These are phyloP conservation scores for Zizania palustris DNA, from an alignment of 202 grass and related monocot genomes.

Conservation along the genomic window DNA sequence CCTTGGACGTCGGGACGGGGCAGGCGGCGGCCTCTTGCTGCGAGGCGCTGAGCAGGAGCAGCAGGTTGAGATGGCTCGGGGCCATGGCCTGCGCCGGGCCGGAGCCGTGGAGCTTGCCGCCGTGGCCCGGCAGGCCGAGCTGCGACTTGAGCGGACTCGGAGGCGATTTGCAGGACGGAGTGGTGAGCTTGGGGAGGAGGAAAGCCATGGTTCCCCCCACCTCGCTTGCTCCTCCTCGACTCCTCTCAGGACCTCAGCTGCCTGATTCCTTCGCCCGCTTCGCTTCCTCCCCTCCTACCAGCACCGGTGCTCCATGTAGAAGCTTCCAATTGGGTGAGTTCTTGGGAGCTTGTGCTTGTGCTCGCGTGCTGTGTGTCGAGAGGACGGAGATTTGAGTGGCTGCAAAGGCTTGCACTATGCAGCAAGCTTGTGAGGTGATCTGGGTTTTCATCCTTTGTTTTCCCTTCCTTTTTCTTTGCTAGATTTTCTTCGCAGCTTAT, in stretches of 20 bases:
- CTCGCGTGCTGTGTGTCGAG: no score
- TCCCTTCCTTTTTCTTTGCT: no score
- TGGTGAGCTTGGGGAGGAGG: no score
- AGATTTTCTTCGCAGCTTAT: no score
- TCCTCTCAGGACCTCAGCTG: no score
- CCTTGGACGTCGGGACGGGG: conserved; percentile 43
- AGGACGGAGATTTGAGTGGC: conserved; percentile 56
- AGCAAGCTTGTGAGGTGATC: conserved; percentile 1
- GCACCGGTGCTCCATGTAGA: conserved; percentile 43
- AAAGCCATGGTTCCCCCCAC: conserved; percentile 62
- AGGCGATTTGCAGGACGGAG: conserved; percentile 53
- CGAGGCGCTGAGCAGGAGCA: conserved; percentile 49
- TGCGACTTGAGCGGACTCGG: conserved; percentile 54
- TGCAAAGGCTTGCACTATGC: conserved; percentile 40
- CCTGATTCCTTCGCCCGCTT: no score
- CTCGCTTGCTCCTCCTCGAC: not conserved
- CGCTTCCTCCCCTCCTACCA: conserved; percentile 28
- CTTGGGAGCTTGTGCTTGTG: conserved; percentile 13
- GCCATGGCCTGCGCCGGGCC: conserved; percentile 34
- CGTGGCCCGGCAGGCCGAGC: conserved; percentile 18
- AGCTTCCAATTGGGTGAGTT: conserved; percentile 27
- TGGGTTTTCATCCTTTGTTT: no score
- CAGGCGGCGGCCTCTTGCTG: conserved; percentile 45
- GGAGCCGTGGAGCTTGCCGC: conserved; percentile 39
- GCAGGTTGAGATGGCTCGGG: conserved; percentile 43